A percentile compares a stretch with the other conserved stretches of the same genome.
These are phyloP conservation scores for Closterium sp. DNA, from an alignment of 139 green algal genomes.

Conservation along the genomic window DNA sequence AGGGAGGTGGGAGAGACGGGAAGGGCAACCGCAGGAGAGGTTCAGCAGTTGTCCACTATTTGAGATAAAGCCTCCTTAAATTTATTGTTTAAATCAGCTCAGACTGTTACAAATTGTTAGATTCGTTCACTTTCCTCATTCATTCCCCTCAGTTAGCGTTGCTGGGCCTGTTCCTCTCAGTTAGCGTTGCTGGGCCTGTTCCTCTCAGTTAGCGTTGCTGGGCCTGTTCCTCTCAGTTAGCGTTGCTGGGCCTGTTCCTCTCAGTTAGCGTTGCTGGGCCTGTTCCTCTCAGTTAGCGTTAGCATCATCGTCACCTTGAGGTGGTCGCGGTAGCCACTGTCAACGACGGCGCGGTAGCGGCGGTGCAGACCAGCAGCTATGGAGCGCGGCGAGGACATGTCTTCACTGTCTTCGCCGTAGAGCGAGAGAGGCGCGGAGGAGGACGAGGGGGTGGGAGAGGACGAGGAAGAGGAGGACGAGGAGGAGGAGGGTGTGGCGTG, in stretches of 20 bases:
- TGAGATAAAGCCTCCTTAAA: too few relatives aligned
- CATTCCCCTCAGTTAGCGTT: too few relatives aligned
- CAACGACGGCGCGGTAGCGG: conserved; percentile 15
- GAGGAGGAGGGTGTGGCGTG: background rate
- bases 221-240: too few relatives aligned
- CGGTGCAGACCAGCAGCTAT: conserved; percentile 17
- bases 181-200: too few relatives aligned
- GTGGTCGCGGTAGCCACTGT: conserved; percentile 2
- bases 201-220: too few relatives aligned
- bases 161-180: too few relatives aligned
- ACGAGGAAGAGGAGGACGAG: background rate
- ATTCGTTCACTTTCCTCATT: too few relatives aligned
- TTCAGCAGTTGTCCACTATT: too few relatives aligned
- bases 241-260: background rate
- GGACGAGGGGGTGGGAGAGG: background rate
- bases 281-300: background rate
- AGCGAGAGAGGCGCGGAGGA: background rate
- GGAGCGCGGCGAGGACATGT: background rate
- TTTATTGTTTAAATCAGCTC: too few relatives aligned
- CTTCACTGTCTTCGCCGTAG: background rate
- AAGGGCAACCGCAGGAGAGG: too few relatives aligned
- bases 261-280: background rate
- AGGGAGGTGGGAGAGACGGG: background rate
- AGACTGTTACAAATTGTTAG: too few relatives aligned
- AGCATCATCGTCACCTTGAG: background rate